phyloP scores from a whole-genome alignment of 768 basidiomycete species.

The Fomitopsis pulvina region DNA sequence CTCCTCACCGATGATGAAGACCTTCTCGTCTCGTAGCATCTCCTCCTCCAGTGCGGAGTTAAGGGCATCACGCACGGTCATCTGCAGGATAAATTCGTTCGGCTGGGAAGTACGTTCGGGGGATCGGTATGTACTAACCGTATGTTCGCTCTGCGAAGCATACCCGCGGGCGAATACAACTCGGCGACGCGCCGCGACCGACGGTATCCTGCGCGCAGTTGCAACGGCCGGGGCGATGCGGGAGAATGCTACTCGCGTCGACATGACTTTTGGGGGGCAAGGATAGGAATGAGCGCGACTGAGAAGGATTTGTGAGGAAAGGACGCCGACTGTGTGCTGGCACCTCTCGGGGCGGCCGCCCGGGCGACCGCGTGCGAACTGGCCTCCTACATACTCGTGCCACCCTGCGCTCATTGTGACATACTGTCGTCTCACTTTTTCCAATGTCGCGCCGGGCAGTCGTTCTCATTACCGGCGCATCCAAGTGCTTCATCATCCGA shows the following conservation, averaged over 20 bases:
- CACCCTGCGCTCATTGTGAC: neutral
- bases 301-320: slow-evolving; percentile 12
- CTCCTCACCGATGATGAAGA: slow-evolving; percentile 96
- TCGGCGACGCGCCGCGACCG: slow-evolving; percentile 35
- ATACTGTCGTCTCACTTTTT: neutral
- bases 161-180: slow-evolving; percentile 48
- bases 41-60: slow-evolving; percentile 99
- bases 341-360: slow-evolving; percentile 15
- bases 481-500: slow-evolving; percentile 41
- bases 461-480: slow-evolving; percentile 81
- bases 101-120: neutral
- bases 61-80: slow-evolving; percentile 98
- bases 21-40: slow-evolving; percentile 92
- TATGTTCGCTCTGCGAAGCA: slow-evolving; percentile 51
- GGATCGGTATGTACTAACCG: slow-evolving; percentile 29
- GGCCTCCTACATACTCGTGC: slow-evolving; percentile 3
- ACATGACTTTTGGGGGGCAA: slow-evolving; percentile 40
- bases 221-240: slow-evolving; percentile 49
- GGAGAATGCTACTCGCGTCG: slow-evolving; percentile 55
- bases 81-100: slow-evolving; percentile 39
- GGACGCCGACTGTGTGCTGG: slow-evolving; percentile 18
- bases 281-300: slow-evolving; percentile 22
- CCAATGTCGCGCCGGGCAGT: slow-evolving; percentile 40
- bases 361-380: slow-evolving; percentile 5
- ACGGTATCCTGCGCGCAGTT: slow-evolving; percentile 36